Conservation (phyloP, 106 monocot species). For the Ottelia alismoides region DNA sequence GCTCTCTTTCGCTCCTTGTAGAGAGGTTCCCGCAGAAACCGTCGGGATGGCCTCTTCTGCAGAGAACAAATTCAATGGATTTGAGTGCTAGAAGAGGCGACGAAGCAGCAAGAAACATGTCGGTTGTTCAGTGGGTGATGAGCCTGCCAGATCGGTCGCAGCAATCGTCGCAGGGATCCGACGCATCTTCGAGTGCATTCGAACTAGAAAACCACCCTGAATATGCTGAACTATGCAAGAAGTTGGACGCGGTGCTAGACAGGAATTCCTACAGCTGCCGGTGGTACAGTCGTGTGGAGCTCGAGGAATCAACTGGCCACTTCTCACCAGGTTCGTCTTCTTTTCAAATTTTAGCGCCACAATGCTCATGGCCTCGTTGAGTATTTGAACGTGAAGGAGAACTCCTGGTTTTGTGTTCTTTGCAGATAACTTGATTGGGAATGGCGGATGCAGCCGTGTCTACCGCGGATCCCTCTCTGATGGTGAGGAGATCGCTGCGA, state of each 20-base stretch:
- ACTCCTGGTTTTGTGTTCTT: not conserved
- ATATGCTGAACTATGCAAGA: constrained; percentile 12
- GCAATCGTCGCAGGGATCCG: not conserved
- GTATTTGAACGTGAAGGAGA: too few relatives aligned
- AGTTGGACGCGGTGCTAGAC: constrained; percentile 33
- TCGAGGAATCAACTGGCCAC: constrained; percentile 32
- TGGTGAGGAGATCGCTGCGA: constrained; percentile 56
- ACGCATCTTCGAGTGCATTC: not conserved
- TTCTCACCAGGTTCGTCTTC: constrained; percentile 51
- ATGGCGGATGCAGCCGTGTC: constrained; percentile 70
- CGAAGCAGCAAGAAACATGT: constrained; percentile 41
- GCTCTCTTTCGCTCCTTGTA: constrained; percentile 12
- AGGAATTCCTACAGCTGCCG: constrained; percentile 37
- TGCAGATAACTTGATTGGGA: constrained; percentile 86
- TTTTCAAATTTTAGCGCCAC: too few relatives aligned
- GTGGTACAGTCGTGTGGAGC: constrained; percentile 56
- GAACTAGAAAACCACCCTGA: constrained; percentile 1
- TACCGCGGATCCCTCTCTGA: constrained; percentile 58
- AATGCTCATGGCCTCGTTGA: not conserved
- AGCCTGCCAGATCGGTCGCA: constrained; percentile 51
- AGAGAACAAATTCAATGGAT: constrained; percentile 12
- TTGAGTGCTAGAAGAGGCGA: constrained; percentile 13
- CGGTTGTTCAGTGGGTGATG: constrained; percentile 95
- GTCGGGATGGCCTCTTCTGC: constrained; percentile 84
- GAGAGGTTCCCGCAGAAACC: constrained; percentile 19